Evolutionary conservation across 257 asterid species (phyloP).

Genomic region (Solanum habrochaites): DNA sequence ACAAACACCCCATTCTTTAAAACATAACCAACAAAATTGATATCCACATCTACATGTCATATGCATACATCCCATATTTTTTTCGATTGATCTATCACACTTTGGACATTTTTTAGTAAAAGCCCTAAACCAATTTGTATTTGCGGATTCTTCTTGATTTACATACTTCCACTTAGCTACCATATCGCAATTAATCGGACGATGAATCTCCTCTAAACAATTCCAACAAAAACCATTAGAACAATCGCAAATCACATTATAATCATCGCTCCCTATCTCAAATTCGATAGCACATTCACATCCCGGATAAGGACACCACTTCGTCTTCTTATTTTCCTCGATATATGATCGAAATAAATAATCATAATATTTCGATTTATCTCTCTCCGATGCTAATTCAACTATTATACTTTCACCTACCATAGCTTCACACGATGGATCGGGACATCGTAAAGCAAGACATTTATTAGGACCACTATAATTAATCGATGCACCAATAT

Average conservation of each 20-base stretch:
- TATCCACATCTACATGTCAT: neutral
- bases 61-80: slow-evolving; percentile 9
- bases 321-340: neutral
- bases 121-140: neutral
- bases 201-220: slow-evolving; percentile 8
- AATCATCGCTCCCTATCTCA: neutral
- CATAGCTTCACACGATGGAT: neutral
- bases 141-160: neutral
- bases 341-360: neutral
- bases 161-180: neutral
- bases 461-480: neutral
- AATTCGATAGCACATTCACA: neutral
- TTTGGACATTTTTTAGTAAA: slow-evolving; percentile 1
- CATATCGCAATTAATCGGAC: slow-evolving; percentile 2
- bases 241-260: slow-evolving; percentile 1
- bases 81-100: neutral
- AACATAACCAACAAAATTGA: slow-evolving; percentile 13
- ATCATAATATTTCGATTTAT: neutral
- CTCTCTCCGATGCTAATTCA: neutral
- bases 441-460: neutral
- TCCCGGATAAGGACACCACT: slow-evolving; percentile 2
- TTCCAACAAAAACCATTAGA: slow-evolving; percentile 4
- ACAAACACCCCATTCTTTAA: neutral
- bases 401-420: neutral
- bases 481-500: neutral